These are phyloP conservation scores for Botryotinia convoluta DNA, from an alignment of 2,329 filamentous ascomycete species.

Conservation along the genomic window DNA sequence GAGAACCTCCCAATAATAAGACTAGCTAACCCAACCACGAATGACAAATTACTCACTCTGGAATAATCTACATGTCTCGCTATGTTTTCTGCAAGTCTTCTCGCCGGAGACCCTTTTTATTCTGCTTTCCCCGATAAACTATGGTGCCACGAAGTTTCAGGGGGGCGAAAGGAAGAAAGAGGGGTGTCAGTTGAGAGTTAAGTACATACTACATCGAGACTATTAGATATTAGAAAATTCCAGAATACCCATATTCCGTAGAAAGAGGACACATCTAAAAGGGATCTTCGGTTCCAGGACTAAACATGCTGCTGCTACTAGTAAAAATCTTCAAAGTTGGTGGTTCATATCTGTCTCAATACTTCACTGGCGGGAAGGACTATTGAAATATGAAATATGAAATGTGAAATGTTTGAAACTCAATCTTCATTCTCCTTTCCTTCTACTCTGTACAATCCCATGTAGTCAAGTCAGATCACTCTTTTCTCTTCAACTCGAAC, in stretches of 20 bases:
- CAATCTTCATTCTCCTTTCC: background rate
- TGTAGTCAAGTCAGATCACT: background rate
- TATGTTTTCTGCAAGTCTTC: background rate
- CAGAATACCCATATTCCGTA: background rate
- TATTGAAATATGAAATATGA: background rate
- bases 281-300: background rate
- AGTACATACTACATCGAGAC: background rate
- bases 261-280: background rate
- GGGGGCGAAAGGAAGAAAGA: background rate
- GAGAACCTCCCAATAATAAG: background rate
- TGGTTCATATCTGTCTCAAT: background rate
- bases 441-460: background rate
- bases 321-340: background rate
- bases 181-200: background rate
- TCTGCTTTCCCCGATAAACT: background rate
- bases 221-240: background rate
- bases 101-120: constrained; percentile 1
- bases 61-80: background rate
- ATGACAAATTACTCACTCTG: background rate
- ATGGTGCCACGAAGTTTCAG: constrained; percentile 11
- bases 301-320: background rate
- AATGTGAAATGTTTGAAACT: background rate
- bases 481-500: too few species aligned
- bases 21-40: background rate
- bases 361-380: background rate